A percentile compares a stretch with the other conserved stretches of the same genome.
Conservation (phyloP, 2,329 filamentous ascomycete species). For the Tolypocladium ophioglossoides region DNA sequence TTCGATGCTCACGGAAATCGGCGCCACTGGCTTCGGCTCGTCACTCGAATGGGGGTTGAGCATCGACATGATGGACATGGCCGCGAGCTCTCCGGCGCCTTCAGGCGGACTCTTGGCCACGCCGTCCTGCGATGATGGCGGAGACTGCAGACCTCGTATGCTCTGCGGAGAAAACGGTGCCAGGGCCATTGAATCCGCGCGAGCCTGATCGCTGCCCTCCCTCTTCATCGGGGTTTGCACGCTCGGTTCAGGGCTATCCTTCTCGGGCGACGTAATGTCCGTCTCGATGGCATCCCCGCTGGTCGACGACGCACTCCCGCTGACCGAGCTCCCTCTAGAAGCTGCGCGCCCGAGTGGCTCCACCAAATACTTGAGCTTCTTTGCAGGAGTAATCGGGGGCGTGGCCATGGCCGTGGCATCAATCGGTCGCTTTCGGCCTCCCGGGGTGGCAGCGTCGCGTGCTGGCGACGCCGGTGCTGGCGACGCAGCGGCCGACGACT, state of each 20-base stretch:
- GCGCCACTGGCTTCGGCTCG: conserved; percentile 1
- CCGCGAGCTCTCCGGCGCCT: conserved; percentile 6
- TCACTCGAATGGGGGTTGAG: conserved; percentile 16
- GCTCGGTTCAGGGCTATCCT: conserved; percentile 30
- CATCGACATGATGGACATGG: conserved; percentile 23
- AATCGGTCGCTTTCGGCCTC: conserved; percentile 27
- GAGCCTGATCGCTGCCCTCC: conserved; percentile 4
- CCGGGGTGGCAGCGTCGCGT: conserved; percentile 10
- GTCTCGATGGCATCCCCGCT: conserved; percentile 21
- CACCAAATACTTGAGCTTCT: conserved; percentile 29
- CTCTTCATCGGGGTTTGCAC: conserved; percentile 15
- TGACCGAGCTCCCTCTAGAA: conserved; percentile 28
- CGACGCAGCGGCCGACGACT: conserved; percentile 20
- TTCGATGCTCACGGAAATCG: conserved; percentile 17
- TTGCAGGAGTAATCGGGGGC: conserved; percentile 45
- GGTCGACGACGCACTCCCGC: conserved; percentile 14
- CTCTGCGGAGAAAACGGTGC: conserved; percentile 22
- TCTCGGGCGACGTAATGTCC: conserved; percentile 40
- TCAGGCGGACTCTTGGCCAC: background rate
- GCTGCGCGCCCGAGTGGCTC: conserved; percentile 17
- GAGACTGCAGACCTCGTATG: conserved; percentile 13
- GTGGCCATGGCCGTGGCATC: conserved; percentile 38
- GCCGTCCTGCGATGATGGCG: conserved; percentile 8
- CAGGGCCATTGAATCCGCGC: conserved; percentile 2
- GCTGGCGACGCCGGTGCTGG: conserved; percentile 13